Base-by-base conservation (phyloP, 2,329 filamentous ascomycete genomes). In the Botrytis deweyae region DNA sequence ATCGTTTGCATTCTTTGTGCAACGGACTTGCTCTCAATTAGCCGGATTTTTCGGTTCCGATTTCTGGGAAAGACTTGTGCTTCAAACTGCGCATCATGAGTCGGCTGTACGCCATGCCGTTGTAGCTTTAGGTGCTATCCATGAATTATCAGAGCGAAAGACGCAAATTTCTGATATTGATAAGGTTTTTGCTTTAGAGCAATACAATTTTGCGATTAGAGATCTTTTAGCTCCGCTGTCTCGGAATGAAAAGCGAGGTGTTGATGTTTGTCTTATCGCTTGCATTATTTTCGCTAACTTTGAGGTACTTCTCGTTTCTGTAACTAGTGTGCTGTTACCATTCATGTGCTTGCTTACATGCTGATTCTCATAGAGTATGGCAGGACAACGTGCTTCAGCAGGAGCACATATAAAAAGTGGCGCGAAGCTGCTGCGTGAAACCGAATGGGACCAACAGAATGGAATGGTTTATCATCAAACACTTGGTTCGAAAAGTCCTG, bases 21-120 rank as follows among this genome's bases (percentile, higher is more conserved):
- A 86, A 33, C 86, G 87, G 49, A 90, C 90, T 0, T 87, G 88
- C 3, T 86, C 83, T 46, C 88, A 90, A 77, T 83, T 92, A 16
- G 89, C 89, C 0, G 89, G 90, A 25, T 91, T 89, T 78, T 91
- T 91, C 75, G 87, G 90, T 77, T 87, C 85, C 42, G 84, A 86
- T 2, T 92, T 92, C 78, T 92, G 90, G 90, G 88, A 86, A 2
- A 84, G 85, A 65, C 85, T 86, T 25, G 88, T 92, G 4, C 80
- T 91, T 36, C 87, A 89, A 77, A 88, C 89, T 79, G 90, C 88
- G 67, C 87, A 91, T 76, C 83, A 84, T 4, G 76, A 78, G 63
- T 68, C 76, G 2, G 73, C 76, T 16, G 66, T 79, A 25, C 74
- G 72, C 20, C 76, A 78, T 75, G 76, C 77, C 4, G 62, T 77